These are phyloP conservation scores for Hamamelis virginiana DNA, from an alignment of 164 flowering plant genomes.

Conservation along the genomic window DNA sequence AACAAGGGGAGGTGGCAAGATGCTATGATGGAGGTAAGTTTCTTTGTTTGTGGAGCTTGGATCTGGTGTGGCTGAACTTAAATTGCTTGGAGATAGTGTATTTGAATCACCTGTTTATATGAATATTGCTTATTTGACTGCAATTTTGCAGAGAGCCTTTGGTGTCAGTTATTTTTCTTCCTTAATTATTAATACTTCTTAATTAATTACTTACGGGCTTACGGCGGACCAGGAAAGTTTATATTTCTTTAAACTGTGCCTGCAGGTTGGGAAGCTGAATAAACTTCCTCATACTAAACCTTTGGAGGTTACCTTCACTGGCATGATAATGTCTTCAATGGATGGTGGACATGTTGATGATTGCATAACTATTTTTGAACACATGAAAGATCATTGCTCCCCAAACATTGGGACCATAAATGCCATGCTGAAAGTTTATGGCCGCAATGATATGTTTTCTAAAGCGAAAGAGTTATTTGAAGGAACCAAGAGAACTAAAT, in stretches of 20 bases:
- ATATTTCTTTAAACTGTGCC: conserved; percentile 1
- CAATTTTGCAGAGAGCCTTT: neutral
- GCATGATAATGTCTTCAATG: conserved; percentile 80
- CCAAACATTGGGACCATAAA: conserved; percentile 84
- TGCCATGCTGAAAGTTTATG: conserved; percentile 81
- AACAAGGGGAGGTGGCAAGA: conserved; percentile 86
- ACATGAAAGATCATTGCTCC: conserved; percentile 51
- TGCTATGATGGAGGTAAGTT: conserved; percentile 68
- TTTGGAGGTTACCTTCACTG: conserved; percentile 82
- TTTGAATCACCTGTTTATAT: neutral
- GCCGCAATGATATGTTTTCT: conserved; percentile 74
- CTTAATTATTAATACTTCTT: too few species aligned
- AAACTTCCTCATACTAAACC: conserved; percentile 51
- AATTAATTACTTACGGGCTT: neutral
- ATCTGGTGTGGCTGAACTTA: neutral
- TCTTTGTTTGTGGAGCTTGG: neutral
- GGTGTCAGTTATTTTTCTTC: too few species aligned
- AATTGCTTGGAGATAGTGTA: neutral
- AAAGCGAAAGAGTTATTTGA: conserved; percentile 84
- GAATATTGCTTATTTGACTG: neutral
- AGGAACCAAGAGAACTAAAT: conserved; percentile 31
- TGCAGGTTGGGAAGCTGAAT: conserved; percentile 83
- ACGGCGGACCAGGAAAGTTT: neutral
- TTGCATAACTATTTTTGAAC: conserved; percentile 64
- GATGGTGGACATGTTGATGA: conserved; percentile 75